Evolutionary conservation across 2,329 filamentous ascomycete genomes (phyloP), one percentile per base, ranked within the genome.

Genomic region (Colletotrichum incanum): DNA sequence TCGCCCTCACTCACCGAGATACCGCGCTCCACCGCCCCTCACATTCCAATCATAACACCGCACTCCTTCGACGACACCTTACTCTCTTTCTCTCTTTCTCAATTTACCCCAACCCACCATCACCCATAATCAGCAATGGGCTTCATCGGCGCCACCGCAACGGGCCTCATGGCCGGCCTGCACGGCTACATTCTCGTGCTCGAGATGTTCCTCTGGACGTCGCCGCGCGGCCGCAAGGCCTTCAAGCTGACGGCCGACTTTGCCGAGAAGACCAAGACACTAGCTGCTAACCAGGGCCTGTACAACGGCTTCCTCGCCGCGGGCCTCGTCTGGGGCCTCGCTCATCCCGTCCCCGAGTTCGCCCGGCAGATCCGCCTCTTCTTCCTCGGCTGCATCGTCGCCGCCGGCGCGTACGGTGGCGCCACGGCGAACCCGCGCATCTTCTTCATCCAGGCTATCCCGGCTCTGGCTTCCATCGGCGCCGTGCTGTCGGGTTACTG

Each of bases 251-350:
- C 79, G 0, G 76, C 82, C n/a, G 83, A 86, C 6, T 86, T 85
- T 67, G 86, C 86, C 7, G 76, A 82, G 49, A 75, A 85, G 77
- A 86, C 84, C 4, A 82, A 81, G 72, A 75, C 79, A 5, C 79
- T 88, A 45, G 86, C 85, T 58, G 84, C 84, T 64, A 88, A 88
- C 77, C 86, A 88, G 76, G 86, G 86, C 26, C 80, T 88, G 7
- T 88, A 88, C 79, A 88, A 88, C 75, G 86, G 86, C 52, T 87
- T 88, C 66, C 79, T 88, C n/a, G 83, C 85, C 3, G 85, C 85
- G 1, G 86, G 86, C 0, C 77, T 88, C 2, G 70, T 79, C 34
- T 88, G 86, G 86, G 82, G 83, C 3, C 73, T 87, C n/a, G n/a
- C 79, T 4, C 85, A 88, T 75, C 85, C 86, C 1, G 80, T 81